Evolutionary conservation across 352 stramenopile species (phyloP), one percentile per base, ranked within the genome.

Genomic region (Phytophthora brassicae): DNA sequence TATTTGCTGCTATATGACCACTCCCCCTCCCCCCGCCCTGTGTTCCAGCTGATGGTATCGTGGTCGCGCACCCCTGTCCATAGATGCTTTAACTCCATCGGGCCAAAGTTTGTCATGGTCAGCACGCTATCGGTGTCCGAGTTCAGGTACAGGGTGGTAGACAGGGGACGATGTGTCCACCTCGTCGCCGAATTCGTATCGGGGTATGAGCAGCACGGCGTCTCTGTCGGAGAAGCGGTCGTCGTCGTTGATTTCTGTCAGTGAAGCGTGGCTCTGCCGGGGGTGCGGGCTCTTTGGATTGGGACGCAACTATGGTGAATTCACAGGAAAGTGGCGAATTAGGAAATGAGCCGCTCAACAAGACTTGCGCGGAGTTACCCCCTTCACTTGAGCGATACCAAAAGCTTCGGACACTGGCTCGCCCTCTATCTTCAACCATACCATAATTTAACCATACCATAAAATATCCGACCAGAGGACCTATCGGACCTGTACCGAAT

Each of bases 181-280:
- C 1, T 74, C 38, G 14, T 45, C 42, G 38, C 56, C 53, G 17
- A 22, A 60, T 17, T 31, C 64, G 31, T 12, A 6, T 2, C 8
- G 31, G 8, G 11, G 31, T 12, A 38, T 38, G 31, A 16, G 31
- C 11, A 38, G 11, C 31, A 38, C 31, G 3, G 6, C 31, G 11
- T 9, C 31, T 9, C 31, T 9, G 11, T 16, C 31, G 8, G 31
- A 9, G 8, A 4, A 2, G 11, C 11, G 31, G 31, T 38, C 31
- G 26, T 31, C 8, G 11, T 33, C 28, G 11, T 38, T 38, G 28
- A 38, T 38, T 9, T 12, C 7, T 16, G 7, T 38, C 31, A 13
- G 8, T 2, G 31, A 16, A 12, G 31, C 31, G 16, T 16, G 31
- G 31, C 31, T 38, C 31, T 38, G 31, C 2, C 11, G 31, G 11